Base-by-base conservation (phyloP, 108 stramenopile species). In the Cyclotella baltica region DNA sequence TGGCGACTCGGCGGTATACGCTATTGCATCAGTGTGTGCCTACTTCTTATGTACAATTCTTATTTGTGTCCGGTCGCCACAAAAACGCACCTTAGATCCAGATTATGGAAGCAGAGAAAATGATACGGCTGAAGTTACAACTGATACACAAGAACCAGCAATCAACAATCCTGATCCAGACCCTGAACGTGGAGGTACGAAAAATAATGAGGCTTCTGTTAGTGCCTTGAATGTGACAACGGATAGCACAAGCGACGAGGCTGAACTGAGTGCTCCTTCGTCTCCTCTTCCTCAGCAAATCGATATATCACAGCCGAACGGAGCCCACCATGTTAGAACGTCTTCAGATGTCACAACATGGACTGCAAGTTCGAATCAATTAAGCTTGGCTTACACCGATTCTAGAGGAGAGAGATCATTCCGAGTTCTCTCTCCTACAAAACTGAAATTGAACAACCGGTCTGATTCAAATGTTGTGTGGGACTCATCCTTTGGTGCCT, bases 61-160 rank as follows among this genome's bases (percentile, higher is more conserved):
- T 6, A 85, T 90, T 19, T 94, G 93, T 58, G 70, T 94, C 31
- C 72, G 81, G 52, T 83, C 85, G 0, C 93, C 93, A 9, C 55
- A 73, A 19, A 78, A 69, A 65, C 77, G 93, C 56, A 46, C 56
- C n/a, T 73, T 93, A 31, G 90, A 90, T 61, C 71, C 81, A 40
- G 67, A 89, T 53, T 92, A 83, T 76, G 89, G 88, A 28, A 72
- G 64, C 30, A 23, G n/a, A 46, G 18, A n/a, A 4, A 6, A 20
- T 2, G 11, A 30, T 23, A 55, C 16, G 6, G n/a, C 66, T 65
- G 43, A 28, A 33, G 57, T 28, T 18, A 66, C 55, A 0, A 43
- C 38, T 31, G 46, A 66, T 51, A 59, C 40, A 27, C 30, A 34
- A 23, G 40, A 48, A 28, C 25, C 48, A 22, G 38, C 29, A 16